Evolutionary conservation across 257 asterid species (phyloP), one percentile per base, ranked within the genome.

Genomic region (Solanum virginianum): DNA sequence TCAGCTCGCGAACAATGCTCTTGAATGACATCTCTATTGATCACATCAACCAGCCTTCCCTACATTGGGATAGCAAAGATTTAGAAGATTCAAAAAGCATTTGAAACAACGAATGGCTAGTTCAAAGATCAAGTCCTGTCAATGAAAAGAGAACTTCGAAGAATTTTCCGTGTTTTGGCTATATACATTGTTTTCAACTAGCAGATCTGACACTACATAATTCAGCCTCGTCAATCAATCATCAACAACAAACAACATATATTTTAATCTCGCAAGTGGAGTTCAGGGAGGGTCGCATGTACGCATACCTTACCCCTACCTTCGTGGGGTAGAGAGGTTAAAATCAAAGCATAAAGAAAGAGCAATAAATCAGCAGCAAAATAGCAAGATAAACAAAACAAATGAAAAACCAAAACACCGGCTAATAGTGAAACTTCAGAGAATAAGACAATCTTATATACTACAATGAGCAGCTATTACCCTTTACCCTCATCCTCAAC

Each of bases 1-100:
- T 88, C 69, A 87, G 55, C 86, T 88, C 90, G 4, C 83, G 86
- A n/a, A 88, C 68, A 51, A 84, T 85, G 82, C 81, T 45, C 77
- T 87, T 87, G 71, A 87, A 87, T 0, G 88, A 87, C 89, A 87
- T 87, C 60, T 72, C 49, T 17, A 75, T 60, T 26, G 11, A 66
- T 87, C 77, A 75, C 56, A 22, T 56, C 68, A 85, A 45, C 83
- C 13, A 85, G 69, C 36, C 56, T 57, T 16, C 54, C 80, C 87
- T 57, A 51, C 36, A 83, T 18, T 5, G 6, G 63, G 41, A 53
- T 26, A 17, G 17, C 82, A 26, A 77, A 26, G 15, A 29, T 77
- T 75, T 22, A 75, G 81, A 47, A 47, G 16, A 77, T 51, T 26
- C 9, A 49, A 49, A 74, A 75, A 14, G n/a, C 16, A 75, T 22